phyloP scores from a whole-genome alignment of 345 rosid species.

The Turritis glabra region DNA sequence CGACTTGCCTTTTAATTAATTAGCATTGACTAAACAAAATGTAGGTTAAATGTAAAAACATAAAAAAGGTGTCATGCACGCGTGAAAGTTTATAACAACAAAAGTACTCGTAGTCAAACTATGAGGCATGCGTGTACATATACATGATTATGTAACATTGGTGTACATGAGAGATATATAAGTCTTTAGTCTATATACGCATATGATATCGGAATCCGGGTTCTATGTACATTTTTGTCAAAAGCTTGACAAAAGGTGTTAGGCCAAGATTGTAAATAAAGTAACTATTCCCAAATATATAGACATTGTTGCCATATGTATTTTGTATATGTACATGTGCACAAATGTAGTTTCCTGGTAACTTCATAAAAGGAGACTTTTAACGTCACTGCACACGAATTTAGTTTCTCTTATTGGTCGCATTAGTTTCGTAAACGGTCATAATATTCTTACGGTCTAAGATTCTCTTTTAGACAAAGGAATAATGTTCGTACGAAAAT shows the following conservation, averaged over 20 bases:
- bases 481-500: conserved; percentile 13
- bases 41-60: not conserved
- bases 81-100: not conserved
- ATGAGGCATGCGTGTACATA: conserved; percentile 20
- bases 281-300: not conserved
- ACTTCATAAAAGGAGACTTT: conserved; percentile 15
- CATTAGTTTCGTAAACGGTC: conserved; percentile 16
- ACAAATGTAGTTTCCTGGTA: conserved; percentile 26
- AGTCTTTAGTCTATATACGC: not conserved
- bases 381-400: not conserved
- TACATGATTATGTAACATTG: not conserved
- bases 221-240: conserved; percentile 28
- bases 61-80: not conserved
- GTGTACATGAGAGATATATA: not conserved
- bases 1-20: not conserved
- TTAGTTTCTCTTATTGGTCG: conserved; percentile 13
- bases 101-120: conserved; percentile 3
- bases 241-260: conserved; percentile 1
- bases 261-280: conserved; percentile 18
- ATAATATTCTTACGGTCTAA: conserved; percentile 30
- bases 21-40: not conserved
- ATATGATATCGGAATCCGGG: conserved; percentile 17
- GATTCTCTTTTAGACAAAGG: conserved; percentile 8
- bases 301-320: not conserved
- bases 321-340: not conserved